phyloP scores from a whole-genome alignment of 169 alveolate genomes.

The Cyclospora cayetanensis region DNA sequence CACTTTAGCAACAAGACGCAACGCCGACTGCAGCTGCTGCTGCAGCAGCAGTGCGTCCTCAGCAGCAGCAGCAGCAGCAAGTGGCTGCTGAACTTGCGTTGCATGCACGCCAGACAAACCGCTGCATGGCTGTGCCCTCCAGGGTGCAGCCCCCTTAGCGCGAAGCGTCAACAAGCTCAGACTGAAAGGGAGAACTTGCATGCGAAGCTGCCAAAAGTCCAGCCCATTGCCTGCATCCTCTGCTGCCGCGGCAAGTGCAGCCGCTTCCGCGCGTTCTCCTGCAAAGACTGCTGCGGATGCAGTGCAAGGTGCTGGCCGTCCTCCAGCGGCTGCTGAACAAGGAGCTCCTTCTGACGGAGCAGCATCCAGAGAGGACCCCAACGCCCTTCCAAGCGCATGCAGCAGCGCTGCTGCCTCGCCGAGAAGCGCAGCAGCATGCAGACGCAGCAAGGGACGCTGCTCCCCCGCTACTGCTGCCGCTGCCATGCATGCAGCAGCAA shows the following conservation, averaged over 20 bases:
- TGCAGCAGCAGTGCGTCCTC: slow-evolving; percentile 36
- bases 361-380: not conserved
- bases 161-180: slow-evolving; percentile 13
- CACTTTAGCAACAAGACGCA: not conserved
- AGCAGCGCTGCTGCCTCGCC: slow-evolving; percentile 59
- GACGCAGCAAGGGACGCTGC: not conserved
- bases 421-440: slow-evolving; percentile 12
- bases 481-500: not conserved
- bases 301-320: not conserved
- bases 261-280: too few relatives aligned
- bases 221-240: slow-evolving; percentile 6
- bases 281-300: too few relatives aligned
- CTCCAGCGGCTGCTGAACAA: not conserved
- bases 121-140: slow-evolving; percentile 36
- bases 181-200: slow-evolving; percentile 10
- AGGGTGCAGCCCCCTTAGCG: not conserved
- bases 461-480: not conserved
- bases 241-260: slow-evolving; percentile 41
- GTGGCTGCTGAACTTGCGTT: not conserved
- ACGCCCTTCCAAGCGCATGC: not conserved
- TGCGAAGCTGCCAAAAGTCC: slow-evolving; percentile 20
- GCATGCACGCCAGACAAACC: slow-evolving; percentile 38
- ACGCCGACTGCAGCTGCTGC: not conserved
- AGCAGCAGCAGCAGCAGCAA: not conserved
- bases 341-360: not conserved